Evolutionary conservation across 2,329 filamentous ascomycete species (phyloP), one percentile per base, ranked within the genome.

Genomic region (Aspergillus japonicus): DNA sequence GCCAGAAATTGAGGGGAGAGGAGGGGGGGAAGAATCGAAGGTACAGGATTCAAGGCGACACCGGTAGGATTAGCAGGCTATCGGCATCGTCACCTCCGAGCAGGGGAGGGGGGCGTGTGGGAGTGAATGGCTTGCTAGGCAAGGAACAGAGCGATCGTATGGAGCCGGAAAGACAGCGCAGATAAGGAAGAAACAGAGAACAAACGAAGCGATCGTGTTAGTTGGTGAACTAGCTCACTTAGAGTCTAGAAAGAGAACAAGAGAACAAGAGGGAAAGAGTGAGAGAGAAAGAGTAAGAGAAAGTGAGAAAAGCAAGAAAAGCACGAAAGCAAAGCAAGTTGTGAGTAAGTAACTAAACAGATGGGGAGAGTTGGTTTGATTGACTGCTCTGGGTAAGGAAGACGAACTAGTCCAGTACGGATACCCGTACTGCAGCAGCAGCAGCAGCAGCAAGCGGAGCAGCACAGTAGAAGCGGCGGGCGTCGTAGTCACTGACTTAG

Each of bases 291-390:
- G 42, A 29, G 23, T 31, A 67, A 51, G 24, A 56, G 23, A 23
- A 48, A 59, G 64, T 62, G 63, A 68, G 23, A 60, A 51, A 19
- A 67, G 48, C 53, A 70, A 65, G 19, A 70, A 35, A 47, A 39
- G 47, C 53, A 59, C 44, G 56, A 50, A 59, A 47, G 54, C 29
- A 51, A 51, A 42, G 42, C 33, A 57, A 57, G 42, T 33, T 33
- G 11, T 14, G 11, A 35, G 33, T 42, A 42, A 42, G 12, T 16
- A 44, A 44, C 39, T 44, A 44, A 44, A 44, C 39, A 44, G 39
- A 44, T 44, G n/a, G 16, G 33, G 33, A 35, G 33, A 35, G 12
- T 35, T 35, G 33, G 12, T 35, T 29, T 29, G 33, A 35, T 29
- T 29, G 33, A 35, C 33, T 35, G 33, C 33, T 35, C 33, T 35